phyloP scores from a whole-genome alignment of 169 alveolate species.

The Babesia ovata region DNA sequence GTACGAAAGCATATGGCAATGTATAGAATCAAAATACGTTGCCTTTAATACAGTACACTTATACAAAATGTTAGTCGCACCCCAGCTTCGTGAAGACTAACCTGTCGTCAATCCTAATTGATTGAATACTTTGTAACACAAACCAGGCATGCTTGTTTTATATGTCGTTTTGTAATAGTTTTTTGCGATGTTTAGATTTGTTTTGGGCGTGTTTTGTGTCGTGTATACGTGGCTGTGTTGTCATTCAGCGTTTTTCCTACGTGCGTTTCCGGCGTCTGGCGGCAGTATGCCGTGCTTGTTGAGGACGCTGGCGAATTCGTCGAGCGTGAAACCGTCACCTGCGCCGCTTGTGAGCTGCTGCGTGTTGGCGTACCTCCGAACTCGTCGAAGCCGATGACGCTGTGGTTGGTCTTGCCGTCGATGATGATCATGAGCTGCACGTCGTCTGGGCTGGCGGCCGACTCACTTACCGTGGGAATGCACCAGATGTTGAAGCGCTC shows the following conservation, averaged over 20 bases:
- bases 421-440: conserved; percentile 68
- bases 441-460: no score
- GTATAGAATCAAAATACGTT: no score
- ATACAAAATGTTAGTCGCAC: no score
- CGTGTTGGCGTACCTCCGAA: conserved; percentile 71
- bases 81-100: no score
- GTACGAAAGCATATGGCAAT: no score
- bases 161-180: neutral
- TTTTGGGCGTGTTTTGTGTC: neutral
- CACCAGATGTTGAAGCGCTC: conserved; percentile 81
- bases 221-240: neutral
- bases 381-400: conserved; percentile 78
- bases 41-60: no score
- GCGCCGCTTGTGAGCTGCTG: neutral
- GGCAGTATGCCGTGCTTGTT: conserved; percentile 46
- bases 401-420: conserved; percentile 76
- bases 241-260: no score
- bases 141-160: no score
- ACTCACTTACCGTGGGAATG: conserved; percentile 72
- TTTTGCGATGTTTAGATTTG: neutral
- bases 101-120: no score
- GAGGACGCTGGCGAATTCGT: conserved; percentile 37
- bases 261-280: conserved; percentile 6
- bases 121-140: no score
- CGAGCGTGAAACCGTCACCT: conserved; percentile 67